Conservation (phyloP, 2,329 filamentous ascomycete species). For the Cladophialophora psammophila region DNA sequence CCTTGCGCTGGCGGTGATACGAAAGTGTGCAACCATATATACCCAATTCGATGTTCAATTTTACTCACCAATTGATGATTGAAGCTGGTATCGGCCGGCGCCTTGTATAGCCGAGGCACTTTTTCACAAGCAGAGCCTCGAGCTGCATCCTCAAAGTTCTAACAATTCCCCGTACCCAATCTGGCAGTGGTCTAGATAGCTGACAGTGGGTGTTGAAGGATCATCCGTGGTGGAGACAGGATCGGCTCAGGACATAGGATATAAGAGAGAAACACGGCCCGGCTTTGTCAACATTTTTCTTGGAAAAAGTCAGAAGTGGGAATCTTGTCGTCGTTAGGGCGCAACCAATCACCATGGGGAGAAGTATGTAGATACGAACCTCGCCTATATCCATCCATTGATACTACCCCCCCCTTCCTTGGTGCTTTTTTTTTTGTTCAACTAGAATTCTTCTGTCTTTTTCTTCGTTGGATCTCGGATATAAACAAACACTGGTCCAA, state of each 20-base stretch:
- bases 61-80: background rate
- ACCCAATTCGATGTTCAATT: background rate
- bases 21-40: conserved; percentile 6
- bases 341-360: conserved; percentile 10
- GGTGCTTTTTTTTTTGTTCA: background rate
- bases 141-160: background rate
- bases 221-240: background rate
- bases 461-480: background rate
- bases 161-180: background rate
- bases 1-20: background rate
- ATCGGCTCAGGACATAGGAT: background rate
- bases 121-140: background rate
- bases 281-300: background rate
- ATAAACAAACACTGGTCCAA: background rate
- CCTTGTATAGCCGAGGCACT: conserved; percentile 5
- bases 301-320: background rate
- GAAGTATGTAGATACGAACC: background rate
- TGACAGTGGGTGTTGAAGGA: background rate
- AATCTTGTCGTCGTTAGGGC: conserved; percentile 25
- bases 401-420: background rate
- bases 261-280: background rate
- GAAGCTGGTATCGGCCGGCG: background rate
- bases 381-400: background rate
- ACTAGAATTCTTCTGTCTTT: background rate
- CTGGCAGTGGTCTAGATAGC: background rate